Conservation (phyloP, 805 yeast species). For the Teunomyces gatunensis region DNA sequence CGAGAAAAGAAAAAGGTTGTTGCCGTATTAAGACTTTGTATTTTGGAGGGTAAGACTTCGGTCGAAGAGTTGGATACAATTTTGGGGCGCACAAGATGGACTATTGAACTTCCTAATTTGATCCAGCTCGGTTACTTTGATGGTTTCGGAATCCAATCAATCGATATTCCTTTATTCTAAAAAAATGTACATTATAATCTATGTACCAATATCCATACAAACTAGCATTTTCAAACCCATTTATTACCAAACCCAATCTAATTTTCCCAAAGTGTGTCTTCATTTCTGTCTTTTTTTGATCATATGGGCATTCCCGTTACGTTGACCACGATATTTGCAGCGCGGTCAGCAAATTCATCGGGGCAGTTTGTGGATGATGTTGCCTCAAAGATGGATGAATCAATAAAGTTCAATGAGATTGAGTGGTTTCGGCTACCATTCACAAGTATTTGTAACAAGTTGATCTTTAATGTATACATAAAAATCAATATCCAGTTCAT, state of each 20-base stretch:
- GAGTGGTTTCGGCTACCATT: conserved; percentile 32
- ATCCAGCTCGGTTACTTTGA: conserved; percentile 27
- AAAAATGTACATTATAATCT: not conserved
- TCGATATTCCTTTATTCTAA: conserved; percentile 1
- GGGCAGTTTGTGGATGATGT: conserved; percentile 23
- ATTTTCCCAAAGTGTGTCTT: not conserved
- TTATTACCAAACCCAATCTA: not conserved
- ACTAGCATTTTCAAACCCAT: not conserved
- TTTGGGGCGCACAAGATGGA: conserved; percentile 31
- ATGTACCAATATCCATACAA: not conserved
- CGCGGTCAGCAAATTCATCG: conserved; percentile 22
- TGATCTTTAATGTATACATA: conserved; percentile 36
- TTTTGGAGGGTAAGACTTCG: conserved; percentile 40
- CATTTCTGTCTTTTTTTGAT: no score
- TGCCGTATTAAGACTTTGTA: conserved; percentile 44
- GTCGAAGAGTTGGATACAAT: conserved; percentile 28
- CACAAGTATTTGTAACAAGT: conserved; percentile 35
- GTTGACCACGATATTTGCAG: conserved; percentile 21
- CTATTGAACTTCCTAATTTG: conserved; percentile 22
- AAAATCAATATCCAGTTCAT: conserved; percentile 36
- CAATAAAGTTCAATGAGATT: conserved; percentile 29
- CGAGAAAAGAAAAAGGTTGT: conserved; percentile 44
- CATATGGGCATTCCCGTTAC: conserved; percentile 31
- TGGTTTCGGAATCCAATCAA: conserved; percentile 14
- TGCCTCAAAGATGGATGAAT: conserved; percentile 31